These are phyloP conservation scores for Amaranthus hypochondriacus DNA, from an alignment of 148 eudicot species.

Conservation along the genomic window DNA sequence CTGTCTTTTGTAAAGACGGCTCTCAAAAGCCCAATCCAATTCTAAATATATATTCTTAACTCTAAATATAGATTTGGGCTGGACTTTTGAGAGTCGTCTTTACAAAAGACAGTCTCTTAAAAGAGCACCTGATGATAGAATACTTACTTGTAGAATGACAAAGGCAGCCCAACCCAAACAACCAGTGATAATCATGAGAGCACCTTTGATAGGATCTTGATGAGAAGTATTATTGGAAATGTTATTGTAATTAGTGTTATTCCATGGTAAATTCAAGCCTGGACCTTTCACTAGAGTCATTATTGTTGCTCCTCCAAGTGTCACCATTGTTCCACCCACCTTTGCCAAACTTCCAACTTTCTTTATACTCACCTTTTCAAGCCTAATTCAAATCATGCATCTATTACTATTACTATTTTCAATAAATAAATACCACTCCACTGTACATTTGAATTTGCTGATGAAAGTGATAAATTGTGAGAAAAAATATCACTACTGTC, in stretches of 20 bases:
- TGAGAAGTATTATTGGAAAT: not conserved
- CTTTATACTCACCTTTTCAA: conserved; percentile 60
- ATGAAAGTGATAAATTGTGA: not conserved
- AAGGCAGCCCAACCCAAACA: conserved; percentile 66
- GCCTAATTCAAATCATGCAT: conserved; percentile 29
- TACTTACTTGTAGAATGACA: conserved; percentile 57
- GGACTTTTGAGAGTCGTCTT: no score
- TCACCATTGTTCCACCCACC: conserved; percentile 65
- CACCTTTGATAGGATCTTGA: conserved; percentile 56
- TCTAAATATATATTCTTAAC: no score
- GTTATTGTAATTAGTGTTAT: conserved; percentile 6
- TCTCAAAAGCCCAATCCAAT: no score
- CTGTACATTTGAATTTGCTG: not conserved
- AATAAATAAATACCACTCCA: not conserved
- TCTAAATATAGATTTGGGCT: no score
- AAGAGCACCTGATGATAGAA: not conserved
- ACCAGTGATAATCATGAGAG: conserved; percentile 54
- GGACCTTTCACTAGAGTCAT: conserved; percentile 68
- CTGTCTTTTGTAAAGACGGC: no score
- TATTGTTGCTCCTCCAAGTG: conserved; percentile 75
- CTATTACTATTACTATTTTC: not conserved
- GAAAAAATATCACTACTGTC: no score
- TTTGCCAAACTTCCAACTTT: conserved; percentile 58
- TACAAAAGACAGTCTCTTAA: no score
- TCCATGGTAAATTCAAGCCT: conserved; percentile 44